These are phyloP conservation scores for Colletotrichum lentis DNA, from an alignment of 2,329 filamentous ascomycete genomes.

Conservation along the genomic window DNA sequence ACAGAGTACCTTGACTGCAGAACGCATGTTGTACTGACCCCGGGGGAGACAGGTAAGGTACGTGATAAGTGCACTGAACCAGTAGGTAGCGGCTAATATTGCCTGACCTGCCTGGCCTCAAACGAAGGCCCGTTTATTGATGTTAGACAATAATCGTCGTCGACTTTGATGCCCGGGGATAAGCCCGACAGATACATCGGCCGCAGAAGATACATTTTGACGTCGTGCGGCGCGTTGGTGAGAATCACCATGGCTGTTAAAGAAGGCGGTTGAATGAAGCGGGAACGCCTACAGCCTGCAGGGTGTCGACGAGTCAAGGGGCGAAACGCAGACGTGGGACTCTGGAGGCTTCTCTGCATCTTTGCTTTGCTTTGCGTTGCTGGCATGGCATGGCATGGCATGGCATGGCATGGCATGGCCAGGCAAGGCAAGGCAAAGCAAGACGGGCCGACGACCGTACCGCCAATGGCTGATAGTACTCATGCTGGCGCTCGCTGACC, in stretches of 20 bases:
- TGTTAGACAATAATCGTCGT: constrained; percentile 25
- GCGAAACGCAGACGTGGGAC: neutral
- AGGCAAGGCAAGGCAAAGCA: constrained; percentile 20
- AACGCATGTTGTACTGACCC: constrained; percentile 18
- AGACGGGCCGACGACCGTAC: constrained; percentile 4
- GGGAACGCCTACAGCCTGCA: constrained; percentile 1
- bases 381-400: constrained; percentile 12
- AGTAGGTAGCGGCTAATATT: constrained; percentile 27
- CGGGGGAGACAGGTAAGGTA: constrained; percentile 13
- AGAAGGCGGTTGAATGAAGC: neutral
- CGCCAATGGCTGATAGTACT: neutral
- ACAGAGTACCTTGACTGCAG: constrained; percentile 15
- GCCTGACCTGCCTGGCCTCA: constrained; percentile 25
- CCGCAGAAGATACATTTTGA: constrained; percentile 10
- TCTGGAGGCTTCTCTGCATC: constrained; percentile 7
- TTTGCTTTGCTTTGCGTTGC: constrained; percentile 18
- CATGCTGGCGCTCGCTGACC: constrained; percentile 23
- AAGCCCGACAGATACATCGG: constrained; percentile 16
- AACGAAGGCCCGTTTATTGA: constrained; percentile 25
- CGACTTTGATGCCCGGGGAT: constrained; percentile 20
- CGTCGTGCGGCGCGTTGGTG: neutral
- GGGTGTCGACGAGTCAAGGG: constrained; percentile 8
- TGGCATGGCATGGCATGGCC: constrained; percentile 12
- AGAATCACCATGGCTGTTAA: neutral
- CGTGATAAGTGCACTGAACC: constrained; percentile 24